Percentiles rank a stretch among this genome's conserved stretches.
Conservation (phyloP, 306 rosid genomes). For the Spatholobus suberectus region DNA sequence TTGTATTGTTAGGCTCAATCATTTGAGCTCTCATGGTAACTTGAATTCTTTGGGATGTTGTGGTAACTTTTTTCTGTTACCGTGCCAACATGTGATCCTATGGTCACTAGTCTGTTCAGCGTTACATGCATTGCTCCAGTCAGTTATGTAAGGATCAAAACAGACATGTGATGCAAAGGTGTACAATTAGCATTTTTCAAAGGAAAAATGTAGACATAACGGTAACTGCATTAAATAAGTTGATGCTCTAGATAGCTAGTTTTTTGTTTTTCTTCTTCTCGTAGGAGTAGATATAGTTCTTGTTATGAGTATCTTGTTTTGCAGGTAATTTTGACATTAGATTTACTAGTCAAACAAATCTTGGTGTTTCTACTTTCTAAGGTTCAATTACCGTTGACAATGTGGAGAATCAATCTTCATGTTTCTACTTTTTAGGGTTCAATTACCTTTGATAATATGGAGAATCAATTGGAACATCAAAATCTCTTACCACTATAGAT, state of each 20-base stretch:
- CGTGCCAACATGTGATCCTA: neutral
- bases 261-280: neutral
- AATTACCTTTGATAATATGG: neutral
- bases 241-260: neutral
- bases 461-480: constrained; percentile 4
- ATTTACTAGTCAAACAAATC: neutral
- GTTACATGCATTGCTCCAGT: neutral
- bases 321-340: neutral
- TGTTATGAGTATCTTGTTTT: constrained; percentile 13
- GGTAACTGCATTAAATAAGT: neutral
- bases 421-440: neutral
- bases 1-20: neutral
- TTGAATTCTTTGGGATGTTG: neutral
- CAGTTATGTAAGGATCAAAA: neutral
- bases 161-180: neutral
- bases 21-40: neutral
- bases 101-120: neutral
- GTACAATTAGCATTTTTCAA: neutral
- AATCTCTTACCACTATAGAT: neutral
- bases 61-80: neutral
- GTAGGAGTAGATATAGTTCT: neutral
- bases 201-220: neutral
- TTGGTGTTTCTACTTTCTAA: neutral
- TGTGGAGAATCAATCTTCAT: too few species aligned
- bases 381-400: constrained; percentile 7